Evolutionary conservation across 176 grass and related monocot species (phyloP), one percentile per base, ranked within the genome.

Genomic region (Luzula sylvatica): DNA sequence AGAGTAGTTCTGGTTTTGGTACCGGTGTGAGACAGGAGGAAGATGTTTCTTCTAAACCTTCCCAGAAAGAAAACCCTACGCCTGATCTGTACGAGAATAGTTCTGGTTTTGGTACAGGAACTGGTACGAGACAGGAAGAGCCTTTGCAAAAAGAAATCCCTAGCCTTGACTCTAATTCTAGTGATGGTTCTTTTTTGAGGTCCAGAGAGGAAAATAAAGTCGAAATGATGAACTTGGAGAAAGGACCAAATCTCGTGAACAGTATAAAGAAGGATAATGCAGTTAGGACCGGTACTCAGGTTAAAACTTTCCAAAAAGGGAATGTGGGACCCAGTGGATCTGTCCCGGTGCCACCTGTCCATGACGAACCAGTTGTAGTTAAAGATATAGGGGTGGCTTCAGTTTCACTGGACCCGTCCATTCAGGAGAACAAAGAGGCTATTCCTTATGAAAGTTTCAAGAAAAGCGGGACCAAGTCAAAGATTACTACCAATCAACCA

Each of bases 261-360:
- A 49, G 8, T n/a, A 15, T 17, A 53, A 45, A 18, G 38, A 39
- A 62, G 63, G 42, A 68, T 54, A 23, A 26, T 57, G 53, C 74
- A 39, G 71, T 56, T 32, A 35, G 9, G 30, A 35, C 30, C 9
- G 30, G 30, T 35, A 25, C 53, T 58, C 66, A 45, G 55, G 20
- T 61, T 52, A 82, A 74, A 78, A 52, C 49, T 53, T 69, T 60
- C 70, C 44, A 60, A 72, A 74, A 75, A 58, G 40, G 44, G 56
- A 56, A 20, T 18, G 76, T 48, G 6, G 56, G 62, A 26, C 43
- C 42, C 26, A 11, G 9, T 64, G 47, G 11, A 25, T n/a, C 9
- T 35, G 30, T 35, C 5, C 30, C 30, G 9, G 43, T 48, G 30
- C 60, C 22, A 11, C 11, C 15, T 29, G 29, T n/a, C n/a, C 42